Conservation (phyloP, 163 green algal genomes). For the Scenedesmus sp. region DNA sequence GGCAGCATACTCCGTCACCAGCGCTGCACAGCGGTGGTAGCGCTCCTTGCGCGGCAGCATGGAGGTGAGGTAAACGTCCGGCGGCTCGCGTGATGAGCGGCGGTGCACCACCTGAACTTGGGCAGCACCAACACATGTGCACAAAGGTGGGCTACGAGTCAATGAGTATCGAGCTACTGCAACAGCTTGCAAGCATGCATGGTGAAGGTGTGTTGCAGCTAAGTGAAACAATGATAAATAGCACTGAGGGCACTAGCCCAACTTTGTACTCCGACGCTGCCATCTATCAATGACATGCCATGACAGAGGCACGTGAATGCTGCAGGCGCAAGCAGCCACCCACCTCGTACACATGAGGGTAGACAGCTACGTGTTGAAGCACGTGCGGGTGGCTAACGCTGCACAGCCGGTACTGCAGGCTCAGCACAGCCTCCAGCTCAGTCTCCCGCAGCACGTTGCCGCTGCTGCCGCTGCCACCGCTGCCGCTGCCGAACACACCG, state of each 20-base stretch:
- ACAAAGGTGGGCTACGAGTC: background rate
- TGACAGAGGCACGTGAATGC: background rate
- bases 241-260: too few relatives aligned
- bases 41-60: conserved; percentile 57
- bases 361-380: conserved; percentile 57
- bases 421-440: conserved; percentile 45
- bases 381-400: conserved; percentile 37
- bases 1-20: conserved; percentile 58
- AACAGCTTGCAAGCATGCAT: background rate
- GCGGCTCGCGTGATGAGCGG: conserved; percentile 25
- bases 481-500: background rate
- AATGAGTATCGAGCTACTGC: background rate
- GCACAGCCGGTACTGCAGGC: conserved; percentile 52
- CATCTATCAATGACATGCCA: too few relatives aligned
- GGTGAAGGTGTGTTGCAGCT: too few relatives aligned
- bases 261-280: too few relatives aligned
- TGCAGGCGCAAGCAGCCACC: background rate
- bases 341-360: conserved; percentile 62
- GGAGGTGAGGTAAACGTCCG: conserved; percentile 54
- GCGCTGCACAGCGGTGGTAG: conserved; percentile 55
- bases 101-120: conserved; percentile 26
- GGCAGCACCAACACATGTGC: background rate
- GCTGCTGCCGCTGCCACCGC: conserved; percentile 1
- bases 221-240: too few relatives aligned
- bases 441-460: background rate